These are phyloP conservation scores for Telopea speciosissima DNA, from an alignment of 177 flowering plant genomes.

Conservation along the genomic window DNA sequence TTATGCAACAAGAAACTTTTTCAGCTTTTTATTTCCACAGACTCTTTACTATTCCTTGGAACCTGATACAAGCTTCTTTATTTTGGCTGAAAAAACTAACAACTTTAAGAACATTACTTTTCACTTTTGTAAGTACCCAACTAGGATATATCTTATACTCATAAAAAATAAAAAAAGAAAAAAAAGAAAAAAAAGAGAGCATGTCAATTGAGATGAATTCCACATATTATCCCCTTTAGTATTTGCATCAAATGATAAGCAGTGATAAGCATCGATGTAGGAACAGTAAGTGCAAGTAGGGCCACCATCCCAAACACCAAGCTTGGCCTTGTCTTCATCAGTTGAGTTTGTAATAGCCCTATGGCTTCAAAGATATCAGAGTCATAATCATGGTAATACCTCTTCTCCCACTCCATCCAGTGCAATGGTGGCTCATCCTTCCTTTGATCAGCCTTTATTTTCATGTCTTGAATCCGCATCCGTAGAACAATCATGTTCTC, in stretches of 20 bases:
- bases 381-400: conserved; percentile 31
- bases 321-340: conserved; percentile 52
- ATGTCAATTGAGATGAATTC: conserved; percentile 11
- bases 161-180: too few species aligned
- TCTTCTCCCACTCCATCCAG: conserved; percentile 60
- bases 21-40: too few species aligned
- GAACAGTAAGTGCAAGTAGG: conserved; percentile 26
- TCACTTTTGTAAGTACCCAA: too few species aligned
- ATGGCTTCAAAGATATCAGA: conserved; percentile 31
- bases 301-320: conserved; percentile 30
- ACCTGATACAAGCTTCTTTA: too few species aligned
- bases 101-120: too few species aligned
- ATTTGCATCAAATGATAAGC: conserved; percentile 19
- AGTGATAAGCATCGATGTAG: conserved; percentile 17
- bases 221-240: conserved; percentile 12
- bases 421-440: conserved; percentile 36
- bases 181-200: too few species aligned
- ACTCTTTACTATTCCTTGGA: too few species aligned
- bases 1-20: too few species aligned
- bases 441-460: conserved; percentile 38
- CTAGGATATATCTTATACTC: too few species aligned
- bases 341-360: conserved; percentile 30
- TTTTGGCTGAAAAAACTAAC: too few species aligned
- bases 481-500: conserved; percentile 46
- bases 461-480: conserved; percentile 42